A percentile compares a stretch with the other conserved stretches of the same genome.
Conservation (phyloP, 164 flowering plant species). For the Amborella trichopoda region DNA sequence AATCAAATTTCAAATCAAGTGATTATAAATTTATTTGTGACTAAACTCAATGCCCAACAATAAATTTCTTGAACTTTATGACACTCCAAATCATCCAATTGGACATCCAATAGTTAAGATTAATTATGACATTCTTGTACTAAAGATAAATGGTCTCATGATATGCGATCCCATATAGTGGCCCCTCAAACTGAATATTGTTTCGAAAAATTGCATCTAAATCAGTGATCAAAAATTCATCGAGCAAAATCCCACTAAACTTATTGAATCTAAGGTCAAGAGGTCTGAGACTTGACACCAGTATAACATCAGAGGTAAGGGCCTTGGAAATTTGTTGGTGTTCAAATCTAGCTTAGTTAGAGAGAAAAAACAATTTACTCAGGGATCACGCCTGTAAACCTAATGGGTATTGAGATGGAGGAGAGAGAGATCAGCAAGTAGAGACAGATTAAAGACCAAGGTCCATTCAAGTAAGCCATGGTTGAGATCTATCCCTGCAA, state of each 20-base stretch:
- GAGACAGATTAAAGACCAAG: slow-evolving; percentile 59
- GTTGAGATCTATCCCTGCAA: slow-evolving; percentile 75
- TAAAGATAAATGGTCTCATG: no score
- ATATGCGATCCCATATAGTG: no score
- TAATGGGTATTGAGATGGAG: slow-evolving; percentile 83
- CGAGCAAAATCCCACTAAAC: slow-evolving; percentile 64
- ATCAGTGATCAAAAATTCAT: slow-evolving; percentile 44
- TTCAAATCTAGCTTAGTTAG: slow-evolving; percentile 79
- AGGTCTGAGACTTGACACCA: slow-evolving; percentile 52
- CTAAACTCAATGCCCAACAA: no score
- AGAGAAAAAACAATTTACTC: slow-evolving; percentile 26
- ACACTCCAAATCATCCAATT: no score
- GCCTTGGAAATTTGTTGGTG: slow-evolving; percentile 70
- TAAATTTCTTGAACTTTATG: no score
- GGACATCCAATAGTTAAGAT: no score
- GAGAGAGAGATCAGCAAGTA: slow-evolving; percentile 46
- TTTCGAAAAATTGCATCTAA: slow-evolving; percentile 79
- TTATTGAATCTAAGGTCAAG: slow-evolving; percentile 76
- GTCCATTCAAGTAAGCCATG: slow-evolving; percentile 57
- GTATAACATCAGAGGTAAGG: slow-evolving; percentile 35
- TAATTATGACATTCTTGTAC: no score
- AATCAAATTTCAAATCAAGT: no score
- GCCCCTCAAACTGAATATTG: slow-evolving; percentile 59
- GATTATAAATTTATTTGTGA: no score
- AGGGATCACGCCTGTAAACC: slow-evolving; percentile 62